A percentile compares a stretch with the other conserved stretches of the same genome.
phyloP scores from a whole-genome alignment of 164 flowering plant species.

The Sextonia rubra region DNA sequence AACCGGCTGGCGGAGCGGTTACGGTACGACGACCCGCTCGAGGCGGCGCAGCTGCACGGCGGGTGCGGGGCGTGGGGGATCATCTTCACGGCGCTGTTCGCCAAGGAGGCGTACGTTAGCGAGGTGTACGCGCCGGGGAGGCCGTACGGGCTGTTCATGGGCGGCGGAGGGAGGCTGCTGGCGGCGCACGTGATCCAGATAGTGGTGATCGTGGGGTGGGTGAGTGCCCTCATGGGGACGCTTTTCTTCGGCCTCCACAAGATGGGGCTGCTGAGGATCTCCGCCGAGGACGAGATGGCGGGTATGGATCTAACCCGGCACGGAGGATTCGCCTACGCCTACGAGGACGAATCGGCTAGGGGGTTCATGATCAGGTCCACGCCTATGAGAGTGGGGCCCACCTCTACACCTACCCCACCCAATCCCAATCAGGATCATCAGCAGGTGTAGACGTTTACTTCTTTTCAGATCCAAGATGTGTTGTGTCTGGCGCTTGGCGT shows the following conservation, averaged over 20 bases:
- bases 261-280: constrained; percentile 53
- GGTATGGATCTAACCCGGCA: constrained; percentile 86
- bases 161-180: constrained; percentile 61
- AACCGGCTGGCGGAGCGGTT: constrained; percentile 51
- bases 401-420: neutral
- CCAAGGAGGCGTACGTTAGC: constrained; percentile 41
- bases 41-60: constrained; percentile 79
- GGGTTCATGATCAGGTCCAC: constrained; percentile 14
- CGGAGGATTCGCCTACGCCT: constrained; percentile 69
- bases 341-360: constrained; percentile 21
- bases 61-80: constrained; percentile 91
- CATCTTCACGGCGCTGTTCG: constrained; percentile 70
- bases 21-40: constrained; percentile 68
- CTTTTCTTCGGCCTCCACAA: constrained; percentile 43
- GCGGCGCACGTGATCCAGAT: constrained; percentile 69
- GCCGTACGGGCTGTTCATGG: constrained; percentile 77
- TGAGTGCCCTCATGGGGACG: constrained; percentile 72
- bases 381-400: constrained; percentile 11
- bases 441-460: too few relatives aligned
- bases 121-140: constrained; percentile 49
- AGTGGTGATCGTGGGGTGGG: constrained; percentile 64
- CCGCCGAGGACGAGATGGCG: constrained; percentile 68
- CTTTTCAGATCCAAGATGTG: too few relatives aligned
- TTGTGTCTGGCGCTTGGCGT: too few relatives aligned
- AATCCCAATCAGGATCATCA: neutral